Evolutionary conservation across 2,329 filamentous ascomycete species (phyloP).

Genomic region (Pseudogymnoascus pannorum): DNA sequence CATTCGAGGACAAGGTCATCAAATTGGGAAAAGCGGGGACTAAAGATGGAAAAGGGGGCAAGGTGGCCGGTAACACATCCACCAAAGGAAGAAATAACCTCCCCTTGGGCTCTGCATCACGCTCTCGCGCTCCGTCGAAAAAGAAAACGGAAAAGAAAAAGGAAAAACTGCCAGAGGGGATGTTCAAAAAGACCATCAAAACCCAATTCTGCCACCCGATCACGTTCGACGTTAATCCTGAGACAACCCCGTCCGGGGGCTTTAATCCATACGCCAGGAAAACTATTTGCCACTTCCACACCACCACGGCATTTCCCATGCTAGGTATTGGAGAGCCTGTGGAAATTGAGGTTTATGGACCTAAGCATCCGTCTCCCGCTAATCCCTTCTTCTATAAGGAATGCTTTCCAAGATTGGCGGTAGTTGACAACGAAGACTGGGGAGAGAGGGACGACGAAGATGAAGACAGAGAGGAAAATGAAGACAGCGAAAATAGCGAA

Average conservation of each 20-base stretch:
- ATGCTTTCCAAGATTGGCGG: neutral
- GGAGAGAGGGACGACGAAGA: neutral
- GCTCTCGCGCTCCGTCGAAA: neutral
- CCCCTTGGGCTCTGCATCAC: neutral
- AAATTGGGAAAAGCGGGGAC: neutral
- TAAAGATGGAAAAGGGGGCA: neutral
- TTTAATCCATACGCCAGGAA: neutral
- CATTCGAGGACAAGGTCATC: constrained; percentile 11
- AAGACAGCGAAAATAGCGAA: neutral
- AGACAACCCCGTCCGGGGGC: neutral
- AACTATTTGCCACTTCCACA: constrained; percentile 21
- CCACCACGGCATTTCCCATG: constrained; percentile 22
- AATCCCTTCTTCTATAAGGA: neutral
- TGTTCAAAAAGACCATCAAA: constrained; percentile 12
- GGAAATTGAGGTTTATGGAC: neutral
- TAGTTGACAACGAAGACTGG: neutral
- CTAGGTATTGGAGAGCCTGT: constrained; percentile 15
- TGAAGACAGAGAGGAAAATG: neutral
- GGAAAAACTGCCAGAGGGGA: neutral
- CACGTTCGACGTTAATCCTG: constrained; percentile 21
- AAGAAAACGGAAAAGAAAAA: neutral
- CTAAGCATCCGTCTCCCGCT: neutral
- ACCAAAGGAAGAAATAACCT: neutral
- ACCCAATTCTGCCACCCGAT: constrained; percentile 26
- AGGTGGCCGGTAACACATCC: neutral